Conservation (phyloP, 2,329 filamentous ascomycete genomes). For the Fusarium sp. region DNA sequence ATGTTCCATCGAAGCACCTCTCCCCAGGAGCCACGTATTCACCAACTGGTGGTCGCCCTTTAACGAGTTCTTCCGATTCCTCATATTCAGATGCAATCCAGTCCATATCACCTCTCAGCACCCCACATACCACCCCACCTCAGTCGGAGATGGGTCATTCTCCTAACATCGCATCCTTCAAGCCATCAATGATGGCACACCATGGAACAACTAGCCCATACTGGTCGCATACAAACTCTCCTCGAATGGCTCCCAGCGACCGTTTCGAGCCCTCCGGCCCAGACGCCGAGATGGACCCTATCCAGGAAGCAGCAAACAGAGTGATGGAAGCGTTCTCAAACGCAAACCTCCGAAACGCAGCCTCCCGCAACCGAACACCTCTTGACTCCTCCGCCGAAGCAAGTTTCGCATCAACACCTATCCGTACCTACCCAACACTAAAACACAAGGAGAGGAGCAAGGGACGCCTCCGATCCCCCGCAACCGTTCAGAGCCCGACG, state of each 20-base stretch:
- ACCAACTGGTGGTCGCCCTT: conserved; percentile 28
- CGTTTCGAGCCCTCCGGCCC: conserved; percentile 35
- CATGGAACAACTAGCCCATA: conserved; percentile 37
- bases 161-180: conserved; percentile 26
- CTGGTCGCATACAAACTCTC: conserved; percentile 43
- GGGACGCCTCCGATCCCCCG: conserved; percentile 29
- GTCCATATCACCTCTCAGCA: conserved; percentile 54
- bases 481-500: conserved; percentile 25
- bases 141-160: conserved; percentile 56
- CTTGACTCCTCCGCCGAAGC: conserved; percentile 31
- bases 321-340: conserved; percentile 52
- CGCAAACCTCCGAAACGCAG: conserved; percentile 39
- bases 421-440: conserved; percentile 57
- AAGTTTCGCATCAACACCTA: conserved; percentile 51
- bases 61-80: conserved; percentile 54
- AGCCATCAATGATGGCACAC: conserved; percentile 16
- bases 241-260: conserved; percentile 33
- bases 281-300: conserved; percentile 46
- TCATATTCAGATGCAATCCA: conserved; percentile 57
- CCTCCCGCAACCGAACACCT: conserved; percentile 38
- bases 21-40: conserved; percentile 10
- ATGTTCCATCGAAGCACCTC: conserved; percentile 23
- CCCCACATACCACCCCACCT: conserved; percentile 57
- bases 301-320: conserved; percentile 51
- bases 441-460: conserved; percentile 48